A percentile compares a stretch with the other conserved stretches of the same genome.
Evolutionary conservation across 805 yeast genomes (phyloP).

Genomic region (Yamadazyma insecticola): DNA sequence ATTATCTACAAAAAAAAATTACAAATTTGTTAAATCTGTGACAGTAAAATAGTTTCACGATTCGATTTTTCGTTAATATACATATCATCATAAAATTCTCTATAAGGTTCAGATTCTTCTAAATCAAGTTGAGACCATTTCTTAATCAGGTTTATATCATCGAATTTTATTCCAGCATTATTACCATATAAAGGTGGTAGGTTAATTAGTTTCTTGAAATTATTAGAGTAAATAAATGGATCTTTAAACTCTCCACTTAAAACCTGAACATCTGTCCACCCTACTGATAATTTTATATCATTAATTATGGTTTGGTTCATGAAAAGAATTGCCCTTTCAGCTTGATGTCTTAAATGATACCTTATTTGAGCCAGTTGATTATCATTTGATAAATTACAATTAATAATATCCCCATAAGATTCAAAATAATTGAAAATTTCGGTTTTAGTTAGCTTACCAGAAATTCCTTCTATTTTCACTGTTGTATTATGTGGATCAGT

Average conservation of each 20-base stretch:
- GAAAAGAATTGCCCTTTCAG: conserved; percentile 33
- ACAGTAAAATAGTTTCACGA: too few relatives aligned
- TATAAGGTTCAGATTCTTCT: conserved; percentile 5
- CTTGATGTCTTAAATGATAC: conserved; percentile 27
- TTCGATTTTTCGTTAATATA: too few relatives aligned
- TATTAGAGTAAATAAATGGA: too few relatives aligned
- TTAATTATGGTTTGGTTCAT: conserved; percentile 26
- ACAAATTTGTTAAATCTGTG: too few relatives aligned
- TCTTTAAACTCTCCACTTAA: too few relatives aligned
- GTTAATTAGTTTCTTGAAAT: too few relatives aligned
- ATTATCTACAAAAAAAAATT: too few relatives aligned
- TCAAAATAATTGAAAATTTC: conserved; percentile 59
- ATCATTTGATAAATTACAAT: conserved; percentile 18
- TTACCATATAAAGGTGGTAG: too few relatives aligned
- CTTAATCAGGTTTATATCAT: too few relatives aligned
- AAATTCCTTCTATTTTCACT: conserved; percentile 63
- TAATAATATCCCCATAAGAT: conserved; percentile 53
- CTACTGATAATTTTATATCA: conserved; percentile 22
- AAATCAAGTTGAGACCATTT: conserved; percentile 1
- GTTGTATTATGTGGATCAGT: conserved; percentile 84
- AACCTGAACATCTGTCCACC: too few relatives aligned
- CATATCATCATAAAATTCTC: background rate
- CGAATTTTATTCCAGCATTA: too few relatives aligned
- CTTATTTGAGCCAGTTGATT: conserved; percentile 19
- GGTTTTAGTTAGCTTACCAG: conserved; percentile 52